phyloP scores from a whole-genome alignment of 2,329 filamentous ascomycete species.

The Pseudodiploospora longispora region DNA sequence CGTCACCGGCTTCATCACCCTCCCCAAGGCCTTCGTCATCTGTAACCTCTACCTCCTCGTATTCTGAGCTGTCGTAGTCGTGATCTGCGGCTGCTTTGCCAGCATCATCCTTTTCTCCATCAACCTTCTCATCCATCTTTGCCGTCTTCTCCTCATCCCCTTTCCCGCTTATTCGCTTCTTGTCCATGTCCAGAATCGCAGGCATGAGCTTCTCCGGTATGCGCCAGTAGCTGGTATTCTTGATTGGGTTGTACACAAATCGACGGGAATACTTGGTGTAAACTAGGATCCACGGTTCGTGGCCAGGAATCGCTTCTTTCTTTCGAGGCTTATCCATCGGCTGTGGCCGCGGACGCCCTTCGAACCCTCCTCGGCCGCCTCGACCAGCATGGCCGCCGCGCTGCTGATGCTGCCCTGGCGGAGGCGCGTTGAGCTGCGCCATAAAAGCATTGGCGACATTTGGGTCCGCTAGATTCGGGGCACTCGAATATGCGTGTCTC shows the following conservation, averaged over 20 bases:
- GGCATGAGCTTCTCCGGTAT: conserved; percentile 82
- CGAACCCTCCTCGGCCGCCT: conserved; percentile 40
- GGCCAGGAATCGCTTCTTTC: conserved; percentile 70
- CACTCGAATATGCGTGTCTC: conserved; percentile 16
- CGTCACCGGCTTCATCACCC: conserved; percentile 31
- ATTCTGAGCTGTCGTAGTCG: conserved; percentile 56
- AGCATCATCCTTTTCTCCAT: conserved; percentile 2
- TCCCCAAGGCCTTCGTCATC: conserved; percentile 37
- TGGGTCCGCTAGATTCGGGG: conserved; percentile 42
- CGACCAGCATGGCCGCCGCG: conserved; percentile 17
- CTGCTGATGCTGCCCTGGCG: conserved; percentile 24
- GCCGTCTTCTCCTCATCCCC: conserved; percentile 17
- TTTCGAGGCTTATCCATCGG: conserved; percentile 73
- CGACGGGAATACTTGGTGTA: conserved; percentile 82
- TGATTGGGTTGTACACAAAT: conserved; percentile 82
- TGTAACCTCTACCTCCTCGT: conserved; percentile 62
- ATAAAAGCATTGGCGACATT: conserved; percentile 53
- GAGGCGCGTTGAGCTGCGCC: conserved; percentile 40
- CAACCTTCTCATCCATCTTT: conserved; percentile 18
- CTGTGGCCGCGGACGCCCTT: conserved; percentile 56
- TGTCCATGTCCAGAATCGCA: conserved; percentile 65
- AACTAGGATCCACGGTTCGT: conserved; percentile 84
- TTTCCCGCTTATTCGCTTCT: conserved; percentile 58
- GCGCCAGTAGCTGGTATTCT: conserved; percentile 89
- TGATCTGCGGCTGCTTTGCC: not conserved